phyloP scores from a whole-genome alignment of 495 filamentous ascomycete species.

The Ramalina intermedia region DNA sequence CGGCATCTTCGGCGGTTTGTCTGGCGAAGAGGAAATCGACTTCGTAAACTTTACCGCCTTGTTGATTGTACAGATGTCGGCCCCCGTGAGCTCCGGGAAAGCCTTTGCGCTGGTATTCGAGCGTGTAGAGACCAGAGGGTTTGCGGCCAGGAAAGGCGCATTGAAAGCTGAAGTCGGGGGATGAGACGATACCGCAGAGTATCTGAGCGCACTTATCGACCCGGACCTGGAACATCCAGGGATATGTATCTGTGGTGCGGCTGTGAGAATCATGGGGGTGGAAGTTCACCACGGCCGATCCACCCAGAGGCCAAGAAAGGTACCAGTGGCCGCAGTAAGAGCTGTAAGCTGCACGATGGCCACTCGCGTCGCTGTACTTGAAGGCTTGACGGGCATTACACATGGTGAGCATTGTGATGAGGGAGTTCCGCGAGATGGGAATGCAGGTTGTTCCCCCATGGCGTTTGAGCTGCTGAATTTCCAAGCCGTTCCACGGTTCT shows the following conservation, averaged over 20 bases:
- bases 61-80: conserved; percentile 22
- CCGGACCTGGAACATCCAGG: conserved; percentile 15
- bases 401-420: conserved; percentile 20
- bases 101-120: conserved; percentile 17
- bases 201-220: conserved; percentile 24
- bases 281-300: conserved; percentile 20
- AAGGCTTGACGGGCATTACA: conserved; percentile 20
- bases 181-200: conserved; percentile 17
- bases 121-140: conserved; percentile 13
- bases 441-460: conserved; percentile 10
- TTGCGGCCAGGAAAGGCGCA: conserved; percentile 21
- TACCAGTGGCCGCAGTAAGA: conserved; percentile 23
- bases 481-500: neutral
- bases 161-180: conserved; percentile 8
- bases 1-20: neutral
- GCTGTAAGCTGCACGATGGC: conserved; percentile 21
- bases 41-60: conserved; percentile 22
- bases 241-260: conserved; percentile 18
- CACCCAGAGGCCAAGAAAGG: conserved; percentile 24
- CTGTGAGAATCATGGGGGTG: conserved; percentile 21
- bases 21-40: conserved; percentile 18
- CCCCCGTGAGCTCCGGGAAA: conserved; percentile 21
- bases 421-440: conserved; percentile 20
- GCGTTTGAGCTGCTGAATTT: neutral
- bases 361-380: conserved; percentile 21